phyloP scores from a whole-genome alignment of 495 filamentous ascomycete genomes.

The Neurospora tetrasperma region DNA sequence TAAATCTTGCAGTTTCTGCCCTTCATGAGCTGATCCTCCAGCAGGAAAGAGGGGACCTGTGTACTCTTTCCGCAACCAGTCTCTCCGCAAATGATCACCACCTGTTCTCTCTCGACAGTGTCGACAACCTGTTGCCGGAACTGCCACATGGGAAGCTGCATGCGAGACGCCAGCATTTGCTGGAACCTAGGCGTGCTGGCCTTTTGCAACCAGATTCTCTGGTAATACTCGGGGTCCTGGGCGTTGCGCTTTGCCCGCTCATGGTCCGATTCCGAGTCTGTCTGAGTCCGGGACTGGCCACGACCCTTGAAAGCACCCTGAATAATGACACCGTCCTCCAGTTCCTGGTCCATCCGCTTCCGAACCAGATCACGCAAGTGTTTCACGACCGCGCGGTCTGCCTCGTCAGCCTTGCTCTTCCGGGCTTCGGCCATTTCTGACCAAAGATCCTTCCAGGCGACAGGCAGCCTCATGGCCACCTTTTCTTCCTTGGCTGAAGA shows the following conservation, averaged over 20 bases:
- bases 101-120: slow-evolving; percentile 63
- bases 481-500: slow-evolving; percentile 76
- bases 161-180: slow-evolving; percentile 50
- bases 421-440: slow-evolving; percentile 60
- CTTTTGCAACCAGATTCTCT: slow-evolving; percentile 63
- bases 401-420: slow-evolving; percentile 55
- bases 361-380: slow-evolving; percentile 52
- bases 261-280: slow-evolving; percentile 33
- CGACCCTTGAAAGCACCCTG: slow-evolving; percentile 61
- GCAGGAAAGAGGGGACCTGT: slow-evolving; percentile 82
- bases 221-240: slow-evolving; percentile 35
- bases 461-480: slow-evolving; percentile 63
- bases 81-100: slow-evolving; percentile 87
- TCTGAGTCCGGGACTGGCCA: slow-evolving; percentile 35
- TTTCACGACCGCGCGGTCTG: slow-evolving; percentile 55
- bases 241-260: slow-evolving; percentile 26
- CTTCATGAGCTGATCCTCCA: slow-evolving; percentile 75
- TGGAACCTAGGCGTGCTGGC: slow-evolving; percentile 48
- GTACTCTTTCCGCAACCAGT: slow-evolving; percentile 97
- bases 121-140: slow-evolving; percentile 67
- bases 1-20: slow-evolving; percentile 84
- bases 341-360: slow-evolving; percentile 43
- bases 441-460: slow-evolving; percentile 78
- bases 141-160: slow-evolving; percentile 78
- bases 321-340: slow-evolving; percentile 66